Conservation (phyloP, 1,284 basidiomycete genomes). For the Stygiomarasmius scandens region DNA sequence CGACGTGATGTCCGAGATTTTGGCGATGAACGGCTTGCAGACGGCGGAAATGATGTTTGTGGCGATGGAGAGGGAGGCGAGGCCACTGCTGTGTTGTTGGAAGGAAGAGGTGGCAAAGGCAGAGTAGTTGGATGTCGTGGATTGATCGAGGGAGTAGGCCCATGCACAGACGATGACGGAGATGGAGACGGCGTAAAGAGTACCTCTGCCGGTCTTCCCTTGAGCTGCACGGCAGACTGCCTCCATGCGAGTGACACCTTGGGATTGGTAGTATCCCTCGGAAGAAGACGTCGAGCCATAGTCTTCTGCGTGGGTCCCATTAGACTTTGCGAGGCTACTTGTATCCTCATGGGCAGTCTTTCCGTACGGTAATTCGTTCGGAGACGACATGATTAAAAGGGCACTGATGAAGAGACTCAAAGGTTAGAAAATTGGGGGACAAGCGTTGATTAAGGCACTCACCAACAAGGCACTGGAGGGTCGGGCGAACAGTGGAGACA, state of each 20-base stretch:
- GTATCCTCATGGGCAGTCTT: neutral
- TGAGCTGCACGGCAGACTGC: conserved; percentile 15
- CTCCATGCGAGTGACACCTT: conserved; percentile 20
- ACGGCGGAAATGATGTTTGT: conserved; percentile 26
- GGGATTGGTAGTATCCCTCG: conserved; percentile 16
- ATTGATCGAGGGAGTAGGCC: conserved; percentile 17
- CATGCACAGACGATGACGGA: conserved; percentile 20
- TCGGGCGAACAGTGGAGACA: neutral
- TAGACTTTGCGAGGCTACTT: neutral
- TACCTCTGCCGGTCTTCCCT: conserved; percentile 8
- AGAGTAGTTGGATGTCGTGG: conserved; percentile 17
- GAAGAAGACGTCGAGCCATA: neutral
- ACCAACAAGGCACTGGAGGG: neutral
- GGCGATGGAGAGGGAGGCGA: conserved; percentile 19
- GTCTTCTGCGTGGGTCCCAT: neutral
- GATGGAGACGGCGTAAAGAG: conserved; percentile 13
- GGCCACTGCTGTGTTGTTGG: conserved; percentile 15
- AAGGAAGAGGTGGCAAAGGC: conserved; percentile 17
- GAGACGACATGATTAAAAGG: neutral
- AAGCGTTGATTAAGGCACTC: neutral
- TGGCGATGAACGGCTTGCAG: conserved; percentile 28
- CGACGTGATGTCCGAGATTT: conserved; percentile 26
- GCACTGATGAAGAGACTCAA: neutral
- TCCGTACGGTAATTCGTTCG: neutral
- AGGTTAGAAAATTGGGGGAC: too few species aligned